Evolutionary conservation across 805 yeast species (phyloP), one percentile per base, ranked within the genome.

Genomic region (Pichia paraexigua): DNA sequence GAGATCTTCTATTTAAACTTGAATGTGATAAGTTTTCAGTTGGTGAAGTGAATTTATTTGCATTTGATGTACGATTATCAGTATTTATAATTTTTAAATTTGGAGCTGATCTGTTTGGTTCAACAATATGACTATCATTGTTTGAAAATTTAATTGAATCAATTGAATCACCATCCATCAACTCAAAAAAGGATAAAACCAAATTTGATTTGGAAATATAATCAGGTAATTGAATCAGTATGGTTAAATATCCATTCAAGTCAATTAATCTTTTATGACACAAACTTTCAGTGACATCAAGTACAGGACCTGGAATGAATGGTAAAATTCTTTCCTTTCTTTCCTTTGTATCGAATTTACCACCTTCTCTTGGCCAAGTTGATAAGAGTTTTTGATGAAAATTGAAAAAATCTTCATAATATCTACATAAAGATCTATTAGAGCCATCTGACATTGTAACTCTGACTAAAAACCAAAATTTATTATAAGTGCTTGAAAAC

Each of bases 381-480:
- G 86, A 94, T 47, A 92, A 73, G 47, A 94, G 72, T 55, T 77
- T 80, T 48, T 90, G 90, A 65, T 94, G 99, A 64, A 91, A 79
- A 65, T 94, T 96, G 67, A 91, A 94, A 64, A 94, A 94, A 70
- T 94, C 99, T 66, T 92, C 97, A 69, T 94, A 94, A 69, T 78
- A 91, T 53, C 99, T 77, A 67, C 94, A 89, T 56, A 94, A 71
- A 53, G 81, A 79, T 52, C 97, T 75, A 21, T 69, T 65, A 48
- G 75, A 74, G n/a, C 92, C 94, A 63, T 83, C 80, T 18, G 83
- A 75, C 57, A 88, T 68, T 51, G 77, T 74, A 25, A 86, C 88
- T 35, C 77, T 72, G 5, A 92, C 78, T 51, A 87, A 76, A 69
- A 86, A 92, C 88, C 96, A 92, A 68, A 87, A 92, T 55, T 95